Base-by-base conservation (phyloP, 2,329 filamentous ascomycete species). In the Colletotrichum camelliae region DNA sequence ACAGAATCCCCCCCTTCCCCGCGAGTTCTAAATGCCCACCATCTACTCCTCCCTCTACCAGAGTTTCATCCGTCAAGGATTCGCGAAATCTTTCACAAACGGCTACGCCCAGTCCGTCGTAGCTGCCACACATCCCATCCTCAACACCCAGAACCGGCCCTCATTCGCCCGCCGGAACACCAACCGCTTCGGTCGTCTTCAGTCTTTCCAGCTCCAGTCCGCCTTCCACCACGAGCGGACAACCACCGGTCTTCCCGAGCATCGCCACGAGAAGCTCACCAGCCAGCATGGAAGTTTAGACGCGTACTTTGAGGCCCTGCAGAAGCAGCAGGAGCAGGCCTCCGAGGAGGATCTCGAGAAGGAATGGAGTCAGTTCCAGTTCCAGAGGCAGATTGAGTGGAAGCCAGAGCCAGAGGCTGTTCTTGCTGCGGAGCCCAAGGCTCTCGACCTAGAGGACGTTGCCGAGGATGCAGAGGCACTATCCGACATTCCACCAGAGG, bases 51-150 rank as follows among this genome's bases (percentile, higher is more conserved):
- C 90, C 83, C 87, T 93, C 79, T 93, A 92, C 87, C 90, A 92
- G 88, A 93, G 91, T 89, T 95, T 98, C 90, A 95, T 98, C 92
- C 96, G 97, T 90, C 95, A 96, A 91, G 96, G 95, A 94, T 94
- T 98, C 88, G 93, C 95, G 84, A 98, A 98, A 89, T 96, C 96
- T 83, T 94, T 98, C 86, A 96, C 95, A 85, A 95, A 98, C 92
- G 96, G 96, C 87, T 98, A 98, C 91, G 96, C 96, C 81, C 96
- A 98, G 86, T 98, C 96, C 78, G 94, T 98, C 87, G 96, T 99
- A 87, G 97, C 97, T 83, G 96, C 96, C 82, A 95, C 95, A 79
- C 96, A 98, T 78, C 91, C 91, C 72, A 94, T 88, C 90, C 92
- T 90, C 91, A 95, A 93, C 90, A 93, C 88, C 84, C 95, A 92